phyloP scores from a whole-genome alignment of 371 early-diverging fungal genomes.

The Mucor lusitanicus region DNA sequence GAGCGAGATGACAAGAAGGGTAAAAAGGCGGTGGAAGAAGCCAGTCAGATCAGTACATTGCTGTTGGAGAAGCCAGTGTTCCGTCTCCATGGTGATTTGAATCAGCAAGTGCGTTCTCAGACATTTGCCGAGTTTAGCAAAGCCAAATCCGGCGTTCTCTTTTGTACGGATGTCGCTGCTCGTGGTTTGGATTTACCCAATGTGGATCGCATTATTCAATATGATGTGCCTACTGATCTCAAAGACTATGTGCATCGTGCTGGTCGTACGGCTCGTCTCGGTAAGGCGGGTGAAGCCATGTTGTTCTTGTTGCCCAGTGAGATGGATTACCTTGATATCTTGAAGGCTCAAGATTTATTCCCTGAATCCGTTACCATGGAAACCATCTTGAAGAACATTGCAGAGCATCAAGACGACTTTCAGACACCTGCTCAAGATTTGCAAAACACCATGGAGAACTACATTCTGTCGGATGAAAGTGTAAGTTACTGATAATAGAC shows the following conservation, averaged over 20 bases:
- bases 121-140: constrained; percentile 76
- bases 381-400: constrained; percentile 48
- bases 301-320: constrained; percentile 90
- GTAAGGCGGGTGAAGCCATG: constrained; percentile 81
- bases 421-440: constrained; percentile 63
- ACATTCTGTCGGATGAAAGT: constrained; percentile 51
- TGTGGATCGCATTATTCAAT: constrained; percentile 93
- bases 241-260: constrained; percentile 97
- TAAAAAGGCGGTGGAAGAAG: constrained; percentile 18
- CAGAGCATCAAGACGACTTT: constrained; percentile 44
- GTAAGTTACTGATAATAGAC: constrained; percentile 33
- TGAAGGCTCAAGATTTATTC: constrained; percentile 69
- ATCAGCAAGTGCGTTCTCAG: constrained; percentile 75
- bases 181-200: constrained; percentile 98
- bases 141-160: constrained; percentile 68
- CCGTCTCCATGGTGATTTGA: constrained; percentile 89
- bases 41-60: constrained; percentile 49
- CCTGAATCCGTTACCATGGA: constrained; percentile 56
- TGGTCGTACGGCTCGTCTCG: constrained; percentile 98
- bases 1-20: constrained; percentile 24
- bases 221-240: constrained; percentile 94
- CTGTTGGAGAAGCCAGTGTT: constrained; percentile 65
- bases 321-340: constrained; percentile 75
- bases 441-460: constrained; percentile 69
- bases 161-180: constrained; percentile 98